Evolutionary conservation across 805 yeast genomes (phyloP), one percentile per base, ranked within the genome.

Genomic region (Yamadazyma akitaensis): DNA sequence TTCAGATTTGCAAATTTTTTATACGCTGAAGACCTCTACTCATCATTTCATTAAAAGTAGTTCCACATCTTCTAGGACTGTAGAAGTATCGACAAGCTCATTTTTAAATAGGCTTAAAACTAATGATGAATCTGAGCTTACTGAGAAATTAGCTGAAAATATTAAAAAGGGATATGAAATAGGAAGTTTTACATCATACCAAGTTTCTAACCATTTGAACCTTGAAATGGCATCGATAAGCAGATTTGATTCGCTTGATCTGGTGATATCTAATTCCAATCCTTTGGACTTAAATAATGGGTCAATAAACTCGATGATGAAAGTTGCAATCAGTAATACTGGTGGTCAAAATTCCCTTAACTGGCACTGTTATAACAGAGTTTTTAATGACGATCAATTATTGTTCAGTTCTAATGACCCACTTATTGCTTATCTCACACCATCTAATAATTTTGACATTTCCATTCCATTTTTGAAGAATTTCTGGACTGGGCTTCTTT

Each of bases 401-500:
- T 46, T 70, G 12, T 55, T 62, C 19, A 56, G 55, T 21, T 50
- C 52, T 9, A 53, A 51, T 31, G 75, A 70, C 18, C 36, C 54
- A 28, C 50, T 69, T 16, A 69, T 67, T 48, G 76, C 73, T 0
- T 68, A 62, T 44, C 46, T 42, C 7, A 50, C 54, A 28, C 46
- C 50, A 1, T 47, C 49, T 10, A 48, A 57, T 6, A 43, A 47
- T 14, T 63, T 53, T 42, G 59, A 60, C 8, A 54, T 69, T 14
- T 61, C 63, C 25, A 51, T 68, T 13, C 76, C 77, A 4, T 68
- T 72, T 42, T 53, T 69, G 54, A 65, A 57, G 46, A 58, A 55
- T 18, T 72, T 72, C 51, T 67, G 73, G 66, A 55, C 64, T 1
- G 76, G 77, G 0, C 68, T 63, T 49, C 53, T 72, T 18, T 54